Conservation (phyloP, 768 basidiomycete species). For the Tylopilus subfusipes region DNA sequence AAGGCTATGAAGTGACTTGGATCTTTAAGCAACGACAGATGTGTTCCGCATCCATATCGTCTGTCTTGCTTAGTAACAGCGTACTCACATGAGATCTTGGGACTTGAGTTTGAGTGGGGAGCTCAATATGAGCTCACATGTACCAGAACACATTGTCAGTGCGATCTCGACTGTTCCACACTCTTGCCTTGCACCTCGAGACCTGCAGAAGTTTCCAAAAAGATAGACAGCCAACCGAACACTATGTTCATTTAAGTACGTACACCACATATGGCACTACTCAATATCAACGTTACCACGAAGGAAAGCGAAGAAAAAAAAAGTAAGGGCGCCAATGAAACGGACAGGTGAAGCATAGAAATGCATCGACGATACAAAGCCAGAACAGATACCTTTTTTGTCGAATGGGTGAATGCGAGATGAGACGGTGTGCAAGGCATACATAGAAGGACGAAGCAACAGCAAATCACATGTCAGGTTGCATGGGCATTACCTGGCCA, state of each 20-base stretch:
- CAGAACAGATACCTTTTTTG: not conserved
- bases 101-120: too few species aligned
- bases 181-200: too few species aligned
- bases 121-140: too few species aligned
- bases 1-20: too few species aligned
- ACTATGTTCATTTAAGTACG: constrained; percentile 2
- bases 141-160: too few species aligned
- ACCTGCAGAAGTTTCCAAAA: not conserved
- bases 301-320: not conserved
- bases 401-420: not conserved
- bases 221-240: not conserved
- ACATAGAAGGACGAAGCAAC: not conserved
- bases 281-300: not conserved
- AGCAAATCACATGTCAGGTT: constrained; percentile 43
- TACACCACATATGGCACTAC: not conserved
- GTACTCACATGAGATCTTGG: too few species aligned
- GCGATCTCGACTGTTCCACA: too few species aligned
- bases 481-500: constrained; percentile 66
- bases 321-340: not conserved
- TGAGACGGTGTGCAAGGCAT: not conserved
- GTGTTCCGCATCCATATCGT: too few species aligned
- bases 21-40: too few species aligned
- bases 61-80: too few species aligned
- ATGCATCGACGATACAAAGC: not conserved
- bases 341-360: not conserved